Conservation (phyloP, 2,329 filamentous ascomycete species). For the Ophiostoma sp. region DNA sequence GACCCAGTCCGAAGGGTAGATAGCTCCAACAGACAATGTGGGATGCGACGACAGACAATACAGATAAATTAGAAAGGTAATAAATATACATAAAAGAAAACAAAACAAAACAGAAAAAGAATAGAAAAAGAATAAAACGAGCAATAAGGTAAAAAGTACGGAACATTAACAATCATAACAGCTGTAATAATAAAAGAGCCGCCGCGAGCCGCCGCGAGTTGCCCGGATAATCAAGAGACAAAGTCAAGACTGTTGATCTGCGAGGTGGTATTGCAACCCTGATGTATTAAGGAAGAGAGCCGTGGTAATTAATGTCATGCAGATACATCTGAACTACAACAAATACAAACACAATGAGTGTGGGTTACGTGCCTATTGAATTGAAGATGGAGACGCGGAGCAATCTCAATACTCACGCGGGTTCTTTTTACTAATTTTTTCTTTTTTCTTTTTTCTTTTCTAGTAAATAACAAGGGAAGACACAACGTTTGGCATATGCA, state of each 20-base stretch:
- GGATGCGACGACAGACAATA: neutral
- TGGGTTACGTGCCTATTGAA: neutral
- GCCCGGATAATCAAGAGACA: neutral
- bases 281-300: too few species aligned
- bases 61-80: neutral
- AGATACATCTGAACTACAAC: neutral
- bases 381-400: neutral
- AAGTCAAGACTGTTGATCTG: neutral
- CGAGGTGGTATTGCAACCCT: slow-evolving; percentile 4
- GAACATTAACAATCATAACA: neutral
- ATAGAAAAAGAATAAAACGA: too few species aligned
- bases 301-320: neutral
- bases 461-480: neutral
- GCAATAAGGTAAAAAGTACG: neutral
- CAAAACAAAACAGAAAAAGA: neutral
- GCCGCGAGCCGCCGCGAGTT: slow-evolving; percentile 9
- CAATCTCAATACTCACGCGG: neutral
- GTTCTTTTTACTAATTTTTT: neutral
- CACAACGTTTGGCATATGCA: slow-evolving; percentile 10
- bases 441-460: neutral
- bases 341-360: neutral
- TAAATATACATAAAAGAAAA: neutral
- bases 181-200: neutral
- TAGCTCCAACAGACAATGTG: slow-evolving; percentile 1
- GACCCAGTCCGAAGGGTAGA: slow-evolving; percentile 5